Percentiles rank a stretch among this genome's conserved stretches.
Conservation (phyloP, 2,329 filamentous ascomycete species). For the Fusarium nematophilum region DNA sequence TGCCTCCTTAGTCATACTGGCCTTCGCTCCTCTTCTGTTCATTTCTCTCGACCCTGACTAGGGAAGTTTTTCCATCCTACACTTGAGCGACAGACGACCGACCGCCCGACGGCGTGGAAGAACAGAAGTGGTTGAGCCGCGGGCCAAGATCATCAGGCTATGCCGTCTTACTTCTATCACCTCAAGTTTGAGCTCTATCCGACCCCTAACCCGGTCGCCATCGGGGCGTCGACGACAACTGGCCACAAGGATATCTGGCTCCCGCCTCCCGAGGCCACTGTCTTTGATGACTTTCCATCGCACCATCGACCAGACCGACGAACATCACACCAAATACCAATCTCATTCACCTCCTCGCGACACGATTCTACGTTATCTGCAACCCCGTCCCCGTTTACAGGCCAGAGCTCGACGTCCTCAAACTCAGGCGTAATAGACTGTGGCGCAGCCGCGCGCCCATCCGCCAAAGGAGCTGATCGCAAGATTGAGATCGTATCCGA, state of each 20-base stretch:
- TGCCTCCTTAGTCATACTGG: constrained; percentile 36
- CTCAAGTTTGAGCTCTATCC: constrained; percentile 74
- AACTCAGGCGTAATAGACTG: constrained; percentile 60
- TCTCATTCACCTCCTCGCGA: constrained; percentile 3
- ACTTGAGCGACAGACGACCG: constrained; percentile 5
- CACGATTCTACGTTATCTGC: constrained; percentile 1
- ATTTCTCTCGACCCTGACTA: background rate
- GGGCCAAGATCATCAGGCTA: constrained; percentile 49
- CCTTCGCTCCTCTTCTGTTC: background rate
- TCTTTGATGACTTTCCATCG: constrained; percentile 67
- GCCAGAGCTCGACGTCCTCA: constrained; percentile 22
- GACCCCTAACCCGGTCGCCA: constrained; percentile 51
- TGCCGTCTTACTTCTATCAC: constrained; percentile 74
- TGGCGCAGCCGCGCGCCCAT: constrained; percentile 54
- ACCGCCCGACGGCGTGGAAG: background rate
- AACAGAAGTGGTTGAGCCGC: background rate
- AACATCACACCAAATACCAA: constrained; percentile 26
- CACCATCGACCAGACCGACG: constrained; percentile 53
- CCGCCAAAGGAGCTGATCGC: constrained; percentile 43
- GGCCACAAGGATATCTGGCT: constrained; percentile 58
- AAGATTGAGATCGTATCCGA: constrained; percentile 55
- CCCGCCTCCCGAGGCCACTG: constrained; percentile 58
- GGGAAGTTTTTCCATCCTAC: background rate
- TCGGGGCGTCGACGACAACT: constrained; percentile 14
- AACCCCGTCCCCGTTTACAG: background rate